A percentile compares a stretch with the other conserved stretches of the same genome.
Conservation (phyloP, 2,329 filamentous ascomycete genomes). For the Penicillium sp. region DNA sequence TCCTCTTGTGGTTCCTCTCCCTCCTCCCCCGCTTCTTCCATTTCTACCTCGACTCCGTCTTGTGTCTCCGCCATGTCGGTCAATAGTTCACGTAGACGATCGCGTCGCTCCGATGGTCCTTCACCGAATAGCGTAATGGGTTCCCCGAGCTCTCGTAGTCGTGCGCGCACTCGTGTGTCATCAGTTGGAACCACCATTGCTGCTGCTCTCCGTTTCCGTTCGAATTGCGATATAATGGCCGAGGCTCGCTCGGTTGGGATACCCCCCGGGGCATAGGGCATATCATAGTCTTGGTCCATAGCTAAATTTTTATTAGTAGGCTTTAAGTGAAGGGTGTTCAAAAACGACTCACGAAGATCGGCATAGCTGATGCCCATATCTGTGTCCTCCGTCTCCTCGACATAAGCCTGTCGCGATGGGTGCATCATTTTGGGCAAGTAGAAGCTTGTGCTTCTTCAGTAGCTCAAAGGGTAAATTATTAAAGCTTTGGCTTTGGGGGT, state of each 20-base stretch:
- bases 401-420: constrained; percentile 86
- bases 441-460: constrained; percentile 13
- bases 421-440: constrained; percentile 59
- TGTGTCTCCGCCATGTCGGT: constrained; percentile 67
- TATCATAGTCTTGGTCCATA: constrained; percentile 79
- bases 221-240: constrained; percentile 81
- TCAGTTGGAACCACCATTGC: constrained; percentile 91
- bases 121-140: constrained; percentile 95
- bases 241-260: constrained; percentile 78
- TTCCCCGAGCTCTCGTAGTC: constrained; percentile 82
- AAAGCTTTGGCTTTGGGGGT: neutral
- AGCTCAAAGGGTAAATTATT: neutral
- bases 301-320: constrained; percentile 42
- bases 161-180: constrained; percentile 77
- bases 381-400: constrained; percentile 72
- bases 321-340: neutral
- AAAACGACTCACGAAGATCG: constrained; percentile 57
- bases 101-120: constrained; percentile 77
- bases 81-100: constrained; percentile 78
- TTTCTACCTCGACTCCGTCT: constrained; percentile 49
- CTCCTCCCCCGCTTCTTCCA: constrained; percentile 53
- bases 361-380: constrained; percentile 61
- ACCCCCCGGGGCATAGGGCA: constrained; percentile 64
- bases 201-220: constrained; percentile 83
- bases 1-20: constrained; percentile 81